These are phyloP conservation scores for Eremothecium cymbalariae DNA, from an alignment of 1,139 yeast genomes.

Conservation along the genomic window DNA sequence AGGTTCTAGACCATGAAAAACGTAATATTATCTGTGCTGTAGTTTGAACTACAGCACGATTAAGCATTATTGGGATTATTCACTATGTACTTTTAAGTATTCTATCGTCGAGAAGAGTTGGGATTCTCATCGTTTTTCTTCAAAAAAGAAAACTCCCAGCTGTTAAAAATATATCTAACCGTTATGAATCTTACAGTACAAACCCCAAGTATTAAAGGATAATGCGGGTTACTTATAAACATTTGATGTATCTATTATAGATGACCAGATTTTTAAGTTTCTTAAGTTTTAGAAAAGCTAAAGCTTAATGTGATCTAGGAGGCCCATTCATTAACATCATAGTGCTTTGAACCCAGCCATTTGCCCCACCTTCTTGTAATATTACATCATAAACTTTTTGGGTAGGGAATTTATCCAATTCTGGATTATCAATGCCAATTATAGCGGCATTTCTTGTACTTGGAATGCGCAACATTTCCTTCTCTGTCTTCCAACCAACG, in stretches of 20 bases:
- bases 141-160: too few relatives aligned
- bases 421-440: constrained; percentile 46
- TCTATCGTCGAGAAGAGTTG: too few relatives aligned
- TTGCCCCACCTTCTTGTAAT: constrained; percentile 77
- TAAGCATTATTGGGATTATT: too few relatives aligned
- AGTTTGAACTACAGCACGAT: too few relatives aligned
- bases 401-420: constrained; percentile 22
- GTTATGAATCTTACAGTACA: too few relatives aligned
- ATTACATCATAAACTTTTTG: constrained; percentile 48
- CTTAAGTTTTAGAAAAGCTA: too few relatives aligned
- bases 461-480: constrained; percentile 87
- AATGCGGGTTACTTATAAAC: background rate
- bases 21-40: too few relatives aligned
- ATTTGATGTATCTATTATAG: background rate
- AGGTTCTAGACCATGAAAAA: too few relatives aligned
- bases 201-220: too few relatives aligned
- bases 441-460: constrained; percentile 91
- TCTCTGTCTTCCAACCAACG: constrained; percentile 78
- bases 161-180: too few relatives aligned
- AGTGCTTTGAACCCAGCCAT: constrained; percentile 79
- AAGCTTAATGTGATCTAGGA: constrained; percentile 28
- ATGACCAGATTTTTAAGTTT: background rate
- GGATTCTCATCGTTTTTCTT: too few relatives aligned
- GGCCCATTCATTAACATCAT: constrained; percentile 48
- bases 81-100: too few relatives aligned